These are phyloP conservation scores for Waltergamsia citrina DNA, from an alignment of 2,329 filamentous ascomycete species.

Conservation along the genomic window DNA sequence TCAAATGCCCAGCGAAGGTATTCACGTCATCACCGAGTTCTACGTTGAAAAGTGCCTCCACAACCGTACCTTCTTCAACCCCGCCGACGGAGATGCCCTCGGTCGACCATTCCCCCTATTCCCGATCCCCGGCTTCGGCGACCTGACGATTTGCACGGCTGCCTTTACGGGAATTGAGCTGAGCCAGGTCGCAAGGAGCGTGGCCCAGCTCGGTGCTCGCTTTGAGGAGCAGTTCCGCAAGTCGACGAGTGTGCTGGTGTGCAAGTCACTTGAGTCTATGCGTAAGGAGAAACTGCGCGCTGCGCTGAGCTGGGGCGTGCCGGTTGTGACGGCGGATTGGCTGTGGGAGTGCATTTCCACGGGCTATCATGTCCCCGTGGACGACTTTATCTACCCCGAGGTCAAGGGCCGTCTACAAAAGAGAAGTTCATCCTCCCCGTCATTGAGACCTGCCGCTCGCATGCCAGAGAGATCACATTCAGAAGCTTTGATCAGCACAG, in stretches of 20 bases:
- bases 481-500: neutral
- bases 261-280: conserved; percentile 47
- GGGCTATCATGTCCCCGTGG: conserved; percentile 35
- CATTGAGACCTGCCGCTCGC: neutral
- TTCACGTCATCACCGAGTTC: conserved; percentile 69
- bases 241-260: conserved; percentile 70
- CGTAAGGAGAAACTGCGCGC: conserved; percentile 69
- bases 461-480: neutral
- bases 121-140: conserved; percentile 59
- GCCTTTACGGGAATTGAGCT: conserved; percentile 79
- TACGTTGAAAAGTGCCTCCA: conserved; percentile 87
- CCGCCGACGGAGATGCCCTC: conserved; percentile 61
- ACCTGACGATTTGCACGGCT: conserved; percentile 68
- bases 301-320: conserved; percentile 65
- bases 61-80: conserved; percentile 61
- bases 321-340: conserved; percentile 76
- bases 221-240: conserved; percentile 72
- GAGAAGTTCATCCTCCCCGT: conserved; percentile 5
- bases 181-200: conserved; percentile 69
- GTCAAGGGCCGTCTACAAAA: conserved; percentile 18
- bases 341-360: conserved; percentile 70
- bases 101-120: conserved; percentile 68
- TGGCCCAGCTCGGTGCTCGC: conserved; percentile 66
- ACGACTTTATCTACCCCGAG: conserved; percentile 37
- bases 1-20: conserved; percentile 18